These are phyloP conservation scores for Aquilaria malaccensis DNA, from an alignment of 345 rosid genomes.

Conservation along the genomic window DNA sequence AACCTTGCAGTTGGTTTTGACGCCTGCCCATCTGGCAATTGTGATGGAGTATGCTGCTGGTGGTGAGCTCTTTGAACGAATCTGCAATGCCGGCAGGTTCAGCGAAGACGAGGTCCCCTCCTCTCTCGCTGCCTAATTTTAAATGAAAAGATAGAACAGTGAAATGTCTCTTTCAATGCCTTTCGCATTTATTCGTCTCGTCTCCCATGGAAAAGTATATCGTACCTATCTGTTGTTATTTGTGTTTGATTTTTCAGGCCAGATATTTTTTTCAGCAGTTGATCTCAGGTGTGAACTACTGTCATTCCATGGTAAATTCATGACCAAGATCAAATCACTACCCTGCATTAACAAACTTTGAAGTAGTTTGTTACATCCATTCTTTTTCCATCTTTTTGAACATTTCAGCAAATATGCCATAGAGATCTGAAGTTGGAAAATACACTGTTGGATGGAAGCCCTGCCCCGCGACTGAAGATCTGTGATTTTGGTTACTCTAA, in stretches of 20 bases:
- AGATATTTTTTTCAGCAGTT: constrained; percentile 95
- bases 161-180: constrained; percentile 2
- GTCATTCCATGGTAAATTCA: constrained; percentile 62
- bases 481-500: constrained; percentile 96
- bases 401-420: constrained; percentile 94
- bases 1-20: constrained; percentile 57
- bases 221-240: neutral
- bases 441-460: constrained; percentile 84
- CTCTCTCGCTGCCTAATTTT: neutral
- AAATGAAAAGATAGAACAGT: too few species aligned
- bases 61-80: constrained; percentile 86
- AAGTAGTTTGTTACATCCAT: neutral
- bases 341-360: neutral
- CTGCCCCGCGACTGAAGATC: constrained; percentile 85
- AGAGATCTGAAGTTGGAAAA: constrained; percentile 93
- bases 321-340: neutral
- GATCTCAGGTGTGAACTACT: constrained; percentile 72
- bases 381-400: constrained; percentile 24
- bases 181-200: neutral
- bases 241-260: constrained; percentile 37
- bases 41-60: constrained; percentile 95
- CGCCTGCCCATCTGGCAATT: constrained; percentile 82
- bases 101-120: constrained; percentile 81
- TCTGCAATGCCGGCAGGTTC: constrained; percentile 88
- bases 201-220: neutral